Percentiles rank a stretch among this genome's conserved stretches.
These are phyloP conservation scores for Naegleria gruberi DNA, from an alignment of 208 protist species.

Conservation along the genomic window DNA sequence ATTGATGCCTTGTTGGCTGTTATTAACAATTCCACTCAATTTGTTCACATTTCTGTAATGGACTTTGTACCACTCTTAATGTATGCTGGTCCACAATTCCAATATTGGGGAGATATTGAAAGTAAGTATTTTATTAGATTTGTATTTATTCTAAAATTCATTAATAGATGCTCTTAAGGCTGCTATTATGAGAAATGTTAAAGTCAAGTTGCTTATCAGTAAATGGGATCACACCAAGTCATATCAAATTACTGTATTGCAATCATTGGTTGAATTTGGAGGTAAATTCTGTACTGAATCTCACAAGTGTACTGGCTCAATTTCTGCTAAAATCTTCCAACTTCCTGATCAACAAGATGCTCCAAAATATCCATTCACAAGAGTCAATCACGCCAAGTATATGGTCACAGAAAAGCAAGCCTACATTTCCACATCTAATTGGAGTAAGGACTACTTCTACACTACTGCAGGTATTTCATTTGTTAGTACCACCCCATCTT, in stretches of 20 bases:
- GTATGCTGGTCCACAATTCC: constrained; percentile 18
- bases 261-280: constrained; percentile 32
- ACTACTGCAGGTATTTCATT: constrained; percentile 44
- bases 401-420: constrained; percentile 43
- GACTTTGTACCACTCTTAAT: constrained; percentile 41
- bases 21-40: constrained; percentile 36
- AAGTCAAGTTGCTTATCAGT: constrained; percentile 39
- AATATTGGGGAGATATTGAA: constrained; percentile 10
- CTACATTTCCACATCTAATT: constrained; percentile 46
- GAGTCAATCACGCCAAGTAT: constrained; percentile 59
- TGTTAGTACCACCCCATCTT: not conserved
- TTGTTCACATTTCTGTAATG: constrained; percentile 45
- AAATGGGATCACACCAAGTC: constrained; percentile 43
- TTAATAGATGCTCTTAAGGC: not conserved
- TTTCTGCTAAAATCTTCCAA: constrained; percentile 5
- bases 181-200: constrained; percentile 21
- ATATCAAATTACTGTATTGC: constrained; percentile 27
- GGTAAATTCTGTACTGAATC: not conserved
- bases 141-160: not conserved
- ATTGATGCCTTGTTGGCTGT: constrained; percentile 38
- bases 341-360: constrained; percentile 22
- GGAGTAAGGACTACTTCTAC: constrained; percentile 49
- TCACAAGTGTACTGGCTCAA: not conserved
- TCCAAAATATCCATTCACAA: constrained; percentile 38
- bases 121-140: not conserved